A percentile compares a stretch with the other conserved stretches of the same genome.
phyloP scores from a whole-genome alignment of 495 filamentous ascomycete genomes.

The Aspergillus homomorphus region DNA sequence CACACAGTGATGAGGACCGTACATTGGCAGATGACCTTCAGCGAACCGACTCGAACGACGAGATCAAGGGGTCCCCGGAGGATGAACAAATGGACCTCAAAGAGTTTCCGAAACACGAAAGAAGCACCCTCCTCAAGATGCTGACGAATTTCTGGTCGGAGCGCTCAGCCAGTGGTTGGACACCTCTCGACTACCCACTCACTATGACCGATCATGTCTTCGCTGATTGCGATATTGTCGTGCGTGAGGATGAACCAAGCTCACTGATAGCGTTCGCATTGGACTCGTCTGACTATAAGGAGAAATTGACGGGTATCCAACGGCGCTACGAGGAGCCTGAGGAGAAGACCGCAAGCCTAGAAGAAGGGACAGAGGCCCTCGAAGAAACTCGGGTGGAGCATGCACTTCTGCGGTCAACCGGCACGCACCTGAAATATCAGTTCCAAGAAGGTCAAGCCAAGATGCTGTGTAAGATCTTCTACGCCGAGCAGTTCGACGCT shows the following conservation, averaged over 20 bases:
- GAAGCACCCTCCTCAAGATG: constrained; percentile 88
- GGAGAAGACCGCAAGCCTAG: constrained; percentile 18
- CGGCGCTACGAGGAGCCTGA: constrained; percentile 48
- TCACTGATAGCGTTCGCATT: constrained; percentile 93
- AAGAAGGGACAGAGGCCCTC: constrained; percentile 36
- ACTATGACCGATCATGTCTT: constrained; percentile 89
- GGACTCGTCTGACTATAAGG: constrained; percentile 77
- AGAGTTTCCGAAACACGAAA: constrained; percentile 86
- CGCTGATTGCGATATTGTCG: constrained; percentile 95
- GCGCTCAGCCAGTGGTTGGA: constrained; percentile 92
- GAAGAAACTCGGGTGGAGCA: constrained; percentile 61
- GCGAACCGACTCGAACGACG: constrained; percentile 62
- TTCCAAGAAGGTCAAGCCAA: constrained; percentile 87
- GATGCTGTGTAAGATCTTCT: constrained; percentile 97
- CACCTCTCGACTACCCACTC: constrained; percentile 89
- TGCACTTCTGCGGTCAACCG: constrained; percentile 74
- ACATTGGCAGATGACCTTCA: constrained; percentile 62
- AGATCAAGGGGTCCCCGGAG: constrained; percentile 56
- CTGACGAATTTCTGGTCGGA: constrained; percentile 98
- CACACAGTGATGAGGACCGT: constrained; percentile 65
- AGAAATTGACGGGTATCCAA: constrained; percentile 72
- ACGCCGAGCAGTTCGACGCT: constrained; percentile 96
- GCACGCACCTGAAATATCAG: constrained; percentile 91
- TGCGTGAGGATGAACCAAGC: constrained; percentile 95
- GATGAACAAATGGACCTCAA: constrained; percentile 57